phyloP scores from a whole-genome alignment of 352 stramenopile species.

The Globisporangium yorkense region DNA sequence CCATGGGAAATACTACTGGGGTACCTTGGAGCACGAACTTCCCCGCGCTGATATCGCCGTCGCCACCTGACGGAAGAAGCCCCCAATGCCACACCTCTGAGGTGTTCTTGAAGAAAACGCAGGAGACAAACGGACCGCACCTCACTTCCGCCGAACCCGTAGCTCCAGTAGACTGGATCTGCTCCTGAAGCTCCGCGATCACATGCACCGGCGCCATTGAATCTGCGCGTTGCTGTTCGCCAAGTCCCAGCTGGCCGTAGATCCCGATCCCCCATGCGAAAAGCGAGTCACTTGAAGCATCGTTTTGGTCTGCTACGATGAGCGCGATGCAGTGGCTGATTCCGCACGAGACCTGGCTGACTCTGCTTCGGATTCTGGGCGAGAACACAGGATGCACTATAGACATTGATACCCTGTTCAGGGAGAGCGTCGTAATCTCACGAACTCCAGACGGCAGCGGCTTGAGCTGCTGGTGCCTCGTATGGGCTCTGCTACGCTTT shows the following conservation, averaged over 20 bases:
- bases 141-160: conserved; percentile 7
- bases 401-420: too few species aligned
- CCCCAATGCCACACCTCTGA: conserved; percentile 31
- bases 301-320: not conserved
- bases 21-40: conserved; percentile 13
- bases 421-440: not conserved
- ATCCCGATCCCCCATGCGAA: conserved; percentile 30
- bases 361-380: conserved; percentile 2
- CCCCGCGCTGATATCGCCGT: not conserved
- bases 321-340: conserved; percentile 34
- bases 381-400: not conserved
- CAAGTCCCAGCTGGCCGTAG: conserved; percentile 46
- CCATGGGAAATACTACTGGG: conserved; percentile 12
- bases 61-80: conserved; percentile 12
- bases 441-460: conserved; percentile 7
- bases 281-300: conserved; percentile 2
- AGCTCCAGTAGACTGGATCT: conserved; percentile 6
- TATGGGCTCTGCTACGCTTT: conserved; percentile 15
- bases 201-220: conserved; percentile 18
- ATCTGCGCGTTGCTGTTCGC: conserved; percentile 13
- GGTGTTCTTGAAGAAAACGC: conserved; percentile 14
- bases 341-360: conserved; percentile 32
- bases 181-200: conserved; percentile 8
- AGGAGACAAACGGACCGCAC: conserved; percentile 32
- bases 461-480: conserved; percentile 15